A percentile compares a stretch with the other conserved stretches of the same genome.
phyloP scores from a whole-genome alignment of 2,329 filamentous ascomycete species.

The Colletotrichum tropicale region DNA sequence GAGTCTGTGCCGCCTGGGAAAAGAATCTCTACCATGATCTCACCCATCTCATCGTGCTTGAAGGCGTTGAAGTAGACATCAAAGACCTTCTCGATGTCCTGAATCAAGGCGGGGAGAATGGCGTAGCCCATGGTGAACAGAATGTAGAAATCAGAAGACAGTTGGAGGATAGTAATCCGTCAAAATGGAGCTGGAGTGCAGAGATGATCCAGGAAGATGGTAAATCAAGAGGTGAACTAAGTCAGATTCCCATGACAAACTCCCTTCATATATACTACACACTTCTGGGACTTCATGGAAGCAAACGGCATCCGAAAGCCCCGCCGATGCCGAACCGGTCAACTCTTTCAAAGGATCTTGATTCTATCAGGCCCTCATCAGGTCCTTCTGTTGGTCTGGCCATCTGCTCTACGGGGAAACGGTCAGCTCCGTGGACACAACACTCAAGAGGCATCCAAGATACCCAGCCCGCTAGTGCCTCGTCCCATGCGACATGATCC shows the following conservation, averaged over 20 bases:
- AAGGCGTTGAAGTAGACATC: conserved; percentile 52
- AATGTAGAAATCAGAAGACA: background rate
- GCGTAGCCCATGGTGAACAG: conserved; percentile 38
- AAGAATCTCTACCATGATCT: conserved; percentile 44
- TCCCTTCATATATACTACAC: background rate
- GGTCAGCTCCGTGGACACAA: background rate
- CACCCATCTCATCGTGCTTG: conserved; percentile 38
- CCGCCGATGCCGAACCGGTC: background rate
- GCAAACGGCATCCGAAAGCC: background rate
- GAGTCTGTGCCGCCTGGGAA: conserved; percentile 39
- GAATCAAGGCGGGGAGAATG: conserved; percentile 48
- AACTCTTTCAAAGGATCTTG: background rate
- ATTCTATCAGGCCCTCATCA: background rate
- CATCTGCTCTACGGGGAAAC: background rate
- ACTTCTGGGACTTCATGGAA: background rate
- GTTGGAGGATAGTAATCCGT: background rate
- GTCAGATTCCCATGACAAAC: background rate
- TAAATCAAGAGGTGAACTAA: background rate
- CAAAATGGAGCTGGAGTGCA: background rate
- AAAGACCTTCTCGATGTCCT: conserved; percentile 50
- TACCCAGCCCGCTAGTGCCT: background rate
- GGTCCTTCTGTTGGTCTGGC: background rate
- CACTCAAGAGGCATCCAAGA: background rate
- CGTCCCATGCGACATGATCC: background rate
- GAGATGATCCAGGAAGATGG: background rate